Evolutionary conservation across 768 basidiomycete species (phyloP).

Genomic region (Trametes cinnabarina): DNA sequence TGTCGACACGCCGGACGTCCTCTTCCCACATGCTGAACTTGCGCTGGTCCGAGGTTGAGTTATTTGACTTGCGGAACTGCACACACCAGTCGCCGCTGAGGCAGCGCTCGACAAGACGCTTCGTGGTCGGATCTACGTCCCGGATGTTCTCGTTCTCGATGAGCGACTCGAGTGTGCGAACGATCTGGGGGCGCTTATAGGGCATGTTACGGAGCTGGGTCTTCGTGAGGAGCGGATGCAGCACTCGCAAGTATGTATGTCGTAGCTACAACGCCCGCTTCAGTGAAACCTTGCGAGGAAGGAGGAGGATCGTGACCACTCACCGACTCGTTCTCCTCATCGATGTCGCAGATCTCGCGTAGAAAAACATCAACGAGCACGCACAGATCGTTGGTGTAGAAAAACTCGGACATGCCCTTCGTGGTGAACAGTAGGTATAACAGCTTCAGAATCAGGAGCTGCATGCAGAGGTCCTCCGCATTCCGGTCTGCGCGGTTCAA

Average conservation of each 20-base stretch:
- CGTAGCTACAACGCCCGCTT: no score
- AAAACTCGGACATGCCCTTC: slow-evolving; percentile 89
- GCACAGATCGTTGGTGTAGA: slow-evolving; percentile 96
- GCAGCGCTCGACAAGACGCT: slow-evolving; percentile 89
- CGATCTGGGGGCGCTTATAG: slow-evolving; percentile 91
- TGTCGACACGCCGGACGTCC: slow-evolving; percentile 34
- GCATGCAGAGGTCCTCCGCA: slow-evolving; percentile 91
- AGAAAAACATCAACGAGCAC: slow-evolving; percentile 97
- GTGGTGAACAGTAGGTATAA: slow-evolving; percentile 95
- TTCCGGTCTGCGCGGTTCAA: slow-evolving; percentile 93
- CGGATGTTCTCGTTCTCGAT: slow-evolving; percentile 71
- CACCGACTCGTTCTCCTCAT: slow-evolving; percentile 92
- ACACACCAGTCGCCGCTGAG: slow-evolving; percentile 86
- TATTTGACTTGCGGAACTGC: slow-evolving; percentile 47
- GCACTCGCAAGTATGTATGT: slow-evolving; percentile 94
- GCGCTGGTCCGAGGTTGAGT: slow-evolving; percentile 16
- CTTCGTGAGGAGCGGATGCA: slow-evolving; percentile 92
- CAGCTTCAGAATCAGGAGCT: slow-evolving; percentile 89
- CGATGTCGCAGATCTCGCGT: slow-evolving; percentile 88
- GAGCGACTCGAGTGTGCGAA: slow-evolving; percentile 76
- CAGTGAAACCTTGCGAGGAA: no score
- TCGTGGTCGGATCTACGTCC: slow-evolving; percentile 84
- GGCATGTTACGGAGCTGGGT: slow-evolving; percentile 83
- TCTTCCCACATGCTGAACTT: slow-evolving; percentile 30
- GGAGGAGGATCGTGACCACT: slow-evolving; percentile 33